phyloP scores from a whole-genome alignment of 805 yeast species.

The Kurtzmaniella fragi region DNA sequence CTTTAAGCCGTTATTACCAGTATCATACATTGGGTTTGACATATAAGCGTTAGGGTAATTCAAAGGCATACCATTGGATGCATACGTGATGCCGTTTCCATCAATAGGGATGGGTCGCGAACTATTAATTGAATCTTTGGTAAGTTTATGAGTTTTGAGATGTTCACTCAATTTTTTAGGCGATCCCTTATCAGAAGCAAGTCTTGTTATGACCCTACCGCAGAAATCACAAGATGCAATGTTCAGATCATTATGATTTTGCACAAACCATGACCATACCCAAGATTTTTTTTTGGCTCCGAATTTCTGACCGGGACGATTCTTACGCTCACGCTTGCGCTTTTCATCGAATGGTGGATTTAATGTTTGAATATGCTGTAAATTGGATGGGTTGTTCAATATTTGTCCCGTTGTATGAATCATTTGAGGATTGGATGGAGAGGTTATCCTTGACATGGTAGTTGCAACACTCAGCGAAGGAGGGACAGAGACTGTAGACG shows the following conservation, averaged over 20 bases:
- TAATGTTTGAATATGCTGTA: not conserved
- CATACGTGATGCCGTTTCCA: constrained; percentile 31
- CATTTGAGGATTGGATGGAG: constrained; percentile 1
- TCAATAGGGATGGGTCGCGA: constrained; percentile 35
- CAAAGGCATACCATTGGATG: constrained; percentile 25
- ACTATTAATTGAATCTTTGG: constrained; percentile 34
- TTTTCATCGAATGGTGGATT: not conserved
- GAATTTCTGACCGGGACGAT: constrained; percentile 51
- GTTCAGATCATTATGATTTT: constrained; percentile 43
- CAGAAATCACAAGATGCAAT: constrained; percentile 53
- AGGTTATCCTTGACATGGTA: constrained; percentile 5
- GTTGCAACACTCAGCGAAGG: constrained; percentile 9
- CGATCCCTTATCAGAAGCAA: constrained; percentile 51
- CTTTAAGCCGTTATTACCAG: no score
- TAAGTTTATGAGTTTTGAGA: constrained; percentile 48
- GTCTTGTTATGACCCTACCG: constrained; percentile 43
- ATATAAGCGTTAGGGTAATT: constrained; percentile 5
- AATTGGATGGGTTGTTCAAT: not conserved
- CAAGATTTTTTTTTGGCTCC: constrained; percentile 60
- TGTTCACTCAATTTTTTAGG: constrained; percentile 58
- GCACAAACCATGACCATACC: constrained; percentile 62
- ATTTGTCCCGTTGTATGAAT: not conserved
- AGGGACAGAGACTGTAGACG: constrained; percentile 7
- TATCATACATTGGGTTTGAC: not conserved
- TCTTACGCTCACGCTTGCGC: constrained; percentile 27